Evolutionary conservation across 78 protist species (phyloP), one percentile per base, ranked within the genome.

Genomic region (Bodo saltans): DNA sequence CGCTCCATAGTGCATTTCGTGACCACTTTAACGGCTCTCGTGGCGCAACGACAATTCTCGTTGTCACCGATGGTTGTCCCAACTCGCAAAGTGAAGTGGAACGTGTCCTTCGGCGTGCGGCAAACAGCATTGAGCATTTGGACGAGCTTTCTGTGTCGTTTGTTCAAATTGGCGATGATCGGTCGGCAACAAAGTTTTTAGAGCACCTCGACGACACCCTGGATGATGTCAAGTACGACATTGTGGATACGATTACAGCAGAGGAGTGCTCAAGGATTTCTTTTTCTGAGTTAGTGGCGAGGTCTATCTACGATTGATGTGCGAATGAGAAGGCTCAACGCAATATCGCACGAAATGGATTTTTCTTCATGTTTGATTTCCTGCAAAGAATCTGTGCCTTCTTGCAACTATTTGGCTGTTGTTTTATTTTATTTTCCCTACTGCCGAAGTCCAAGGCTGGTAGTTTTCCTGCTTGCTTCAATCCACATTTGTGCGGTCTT

Each of bases 21-120:
- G 87, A 83, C 3, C 91, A 88, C 38, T 88, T 88, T n/a, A 42
- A 0, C 0, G 74, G 74, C 40, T 78, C 79, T 1, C 72, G 74
- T 37, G 88, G 84, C 8, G 38, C 30, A 2, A 88, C 73, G 60
- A 88, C 91, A 3, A 88, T 88, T 27, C 42, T 88, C 2, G 88
- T 88, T 40, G 83, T 88, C 74, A 88, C 91, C n/a, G 91, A 88
- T 67, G 91, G 91, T 70, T 73, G 74, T 41, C 91, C 91, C 78
- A 88, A 88, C 26, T 42, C 52, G 38, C 78, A 73, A 53, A 35
- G 60, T 0, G 91, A 42, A 32, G 91, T 88, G 28, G 72, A 67
- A 34, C 81, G 39, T 52, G 39, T 84, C 34, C 37, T 88, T 0
- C 68, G 73, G 38, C 0, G 29, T 21, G 74, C 88, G 3, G 78